Percentiles rank a stretch among this genome's conserved stretches.
Evolutionary conservation across 2,329 filamentous ascomycete species (phyloP).

Genomic region (Ophiostoma sp.): DNA sequence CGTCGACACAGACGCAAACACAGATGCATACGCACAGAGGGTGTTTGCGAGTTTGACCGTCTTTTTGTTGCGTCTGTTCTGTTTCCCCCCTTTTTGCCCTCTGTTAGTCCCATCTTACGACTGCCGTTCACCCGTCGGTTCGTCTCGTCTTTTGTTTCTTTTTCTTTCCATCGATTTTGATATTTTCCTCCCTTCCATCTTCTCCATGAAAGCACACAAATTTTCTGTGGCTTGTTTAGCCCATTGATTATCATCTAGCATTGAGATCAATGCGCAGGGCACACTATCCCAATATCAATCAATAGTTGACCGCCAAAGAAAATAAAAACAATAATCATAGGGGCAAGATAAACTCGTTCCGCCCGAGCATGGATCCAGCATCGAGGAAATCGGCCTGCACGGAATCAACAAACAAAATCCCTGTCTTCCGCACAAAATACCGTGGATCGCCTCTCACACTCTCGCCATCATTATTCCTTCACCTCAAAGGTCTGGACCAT

Average conservation of each 20-base stretch:
- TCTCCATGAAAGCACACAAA: background rate
- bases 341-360: background rate
- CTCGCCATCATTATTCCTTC: background rate
- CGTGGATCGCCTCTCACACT: background rate
- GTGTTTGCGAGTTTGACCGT: background rate
- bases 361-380: background rate
- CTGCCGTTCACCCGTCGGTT: background rate
- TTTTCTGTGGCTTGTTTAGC: background rate
- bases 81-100: background rate
- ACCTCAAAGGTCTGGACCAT: background rate
- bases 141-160: background rate
- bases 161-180: background rate
- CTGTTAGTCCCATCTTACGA: background rate
- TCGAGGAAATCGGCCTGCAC: background rate
- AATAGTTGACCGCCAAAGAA: background rate
- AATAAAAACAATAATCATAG: background rate
- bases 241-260: background rate
- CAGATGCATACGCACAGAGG: background rate
- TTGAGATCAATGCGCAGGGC: background rate
- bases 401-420: background rate
- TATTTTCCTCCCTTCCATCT: background rate
- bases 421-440: background rate
- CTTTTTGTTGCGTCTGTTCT: background rate
- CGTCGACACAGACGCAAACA: background rate
- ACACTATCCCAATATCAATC: background rate